Evolutionary conservation across 2,329 filamentous ascomycete genomes (phyloP).

Genomic region (Westerdykella ornata): DNA sequence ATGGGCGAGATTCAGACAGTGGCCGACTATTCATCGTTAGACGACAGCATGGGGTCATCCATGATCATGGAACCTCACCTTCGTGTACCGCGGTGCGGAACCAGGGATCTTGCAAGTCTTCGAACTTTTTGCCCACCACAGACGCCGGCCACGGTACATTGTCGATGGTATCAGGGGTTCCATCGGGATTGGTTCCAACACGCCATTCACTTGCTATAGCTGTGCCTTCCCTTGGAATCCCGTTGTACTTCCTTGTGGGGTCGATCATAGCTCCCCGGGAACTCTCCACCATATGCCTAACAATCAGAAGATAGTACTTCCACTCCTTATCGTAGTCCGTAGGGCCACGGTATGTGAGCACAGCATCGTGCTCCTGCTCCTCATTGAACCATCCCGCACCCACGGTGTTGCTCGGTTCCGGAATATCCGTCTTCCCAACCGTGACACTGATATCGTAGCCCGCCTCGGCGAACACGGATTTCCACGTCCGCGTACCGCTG

Average conservation of each 20-base stretch:
- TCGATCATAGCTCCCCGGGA: conserved; percentile 7
- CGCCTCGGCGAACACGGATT: conserved; percentile 2
- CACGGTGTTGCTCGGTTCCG: not conserved
- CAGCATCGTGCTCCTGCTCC: conserved; percentile 5
- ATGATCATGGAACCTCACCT: too few species aligned
- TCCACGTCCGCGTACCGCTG: conserved; percentile 3
- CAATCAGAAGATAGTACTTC: conserved; percentile 4
- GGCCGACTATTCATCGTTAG: conserved; percentile 2
- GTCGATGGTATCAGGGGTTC: conserved; percentile 1
- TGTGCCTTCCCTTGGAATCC: conserved; percentile 5
- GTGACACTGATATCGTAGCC: conserved; percentile 4
- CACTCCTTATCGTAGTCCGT: conserved; percentile 8
- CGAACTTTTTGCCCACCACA: conserved; percentile 4
- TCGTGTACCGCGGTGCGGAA: conserved; percentile 7
- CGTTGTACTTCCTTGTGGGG: not conserved
- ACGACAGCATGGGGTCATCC: too few species aligned
- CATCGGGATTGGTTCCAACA: conserved; percentile 5
- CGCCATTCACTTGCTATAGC: conserved; percentile 6
- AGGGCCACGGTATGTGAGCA: conserved; percentile 4
- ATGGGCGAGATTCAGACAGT: conserved; percentile 6
- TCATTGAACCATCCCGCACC: conserved; percentile 1
- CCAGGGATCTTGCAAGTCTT: conserved; percentile 2
- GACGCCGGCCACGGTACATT: conserved; percentile 1
- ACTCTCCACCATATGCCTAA: not conserved
- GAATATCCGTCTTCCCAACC: conserved; percentile 4